Evolutionary conservation across 768 basidiomycete genomes (phyloP).

Genomic region (Gloeostereum incarnatum): DNA sequence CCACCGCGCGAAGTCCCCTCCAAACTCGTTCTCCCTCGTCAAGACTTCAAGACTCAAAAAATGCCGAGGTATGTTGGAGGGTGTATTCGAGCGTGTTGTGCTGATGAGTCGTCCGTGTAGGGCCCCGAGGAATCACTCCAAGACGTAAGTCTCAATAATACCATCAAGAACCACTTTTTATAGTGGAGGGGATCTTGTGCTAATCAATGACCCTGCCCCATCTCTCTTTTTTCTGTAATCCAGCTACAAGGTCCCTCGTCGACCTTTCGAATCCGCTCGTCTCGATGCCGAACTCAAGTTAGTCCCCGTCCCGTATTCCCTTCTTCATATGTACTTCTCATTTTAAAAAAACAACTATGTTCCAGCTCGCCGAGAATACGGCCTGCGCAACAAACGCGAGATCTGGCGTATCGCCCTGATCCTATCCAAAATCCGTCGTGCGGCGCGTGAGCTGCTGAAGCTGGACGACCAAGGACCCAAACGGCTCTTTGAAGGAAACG

Average conservation of each 20-base stretch:
- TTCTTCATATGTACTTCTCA: neutral
- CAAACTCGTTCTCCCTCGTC: constrained; percentile 19
- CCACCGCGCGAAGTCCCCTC: constrained; percentile 5
- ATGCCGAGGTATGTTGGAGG: constrained; percentile 71
- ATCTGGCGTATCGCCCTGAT: constrained; percentile 99
- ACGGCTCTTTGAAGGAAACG: constrained; percentile 99
- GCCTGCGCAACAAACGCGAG: constrained; percentile 99
- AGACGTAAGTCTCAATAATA: constrained; percentile 71
- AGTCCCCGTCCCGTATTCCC: neutral
- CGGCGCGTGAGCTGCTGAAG: constrained; percentile 99
- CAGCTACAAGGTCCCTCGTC: constrained; percentile 98
- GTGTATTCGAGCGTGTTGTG: constrained; percentile 10
- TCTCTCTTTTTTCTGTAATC: constrained; percentile 35
- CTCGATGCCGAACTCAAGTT: constrained; percentile 98
- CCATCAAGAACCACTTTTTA: constrained; percentile 56
- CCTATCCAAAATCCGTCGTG: constrained; percentile 99
- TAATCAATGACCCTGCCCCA: constrained; percentile 66
- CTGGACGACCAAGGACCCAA: constrained; percentile 99
- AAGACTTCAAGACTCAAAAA: constrained; percentile 53
- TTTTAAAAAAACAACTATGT: constrained; percentile 3
- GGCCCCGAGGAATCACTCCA: constrained; percentile 88
- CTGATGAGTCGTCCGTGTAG: constrained; percentile 33
- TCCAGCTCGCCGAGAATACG: constrained; percentile 97
- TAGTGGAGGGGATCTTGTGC: constrained; percentile 58
- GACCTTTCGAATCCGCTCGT: constrained; percentile 94